A percentile compares a stretch with the other conserved stretches of the same genome.
phyloP scores from a whole-genome alignment of 1,284 basidiomycete genomes.

The Volvariella surrecta region DNA sequence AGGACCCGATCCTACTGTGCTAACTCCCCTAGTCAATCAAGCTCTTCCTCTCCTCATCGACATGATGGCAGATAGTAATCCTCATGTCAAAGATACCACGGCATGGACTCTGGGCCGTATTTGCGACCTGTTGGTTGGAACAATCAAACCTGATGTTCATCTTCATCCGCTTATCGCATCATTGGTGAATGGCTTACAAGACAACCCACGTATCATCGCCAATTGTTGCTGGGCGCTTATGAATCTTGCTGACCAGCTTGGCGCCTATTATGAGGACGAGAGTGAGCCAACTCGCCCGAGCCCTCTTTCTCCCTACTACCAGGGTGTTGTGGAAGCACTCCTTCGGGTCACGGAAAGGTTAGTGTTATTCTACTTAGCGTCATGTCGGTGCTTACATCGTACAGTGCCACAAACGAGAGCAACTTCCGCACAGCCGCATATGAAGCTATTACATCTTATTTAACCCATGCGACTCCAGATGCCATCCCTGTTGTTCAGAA shows the following conservation, averaged over 20 bases:
- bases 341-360: constrained; percentile 82
- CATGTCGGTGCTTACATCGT: constrained; percentile 6
- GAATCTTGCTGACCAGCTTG: constrained; percentile 87
- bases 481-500: constrained; percentile 79
- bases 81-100: constrained; percentile 93
- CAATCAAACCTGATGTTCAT: constrained; percentile 88
- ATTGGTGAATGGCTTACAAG: constrained; percentile 76
- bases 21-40: constrained; percentile 90
- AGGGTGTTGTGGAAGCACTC: constrained; percentile 78
- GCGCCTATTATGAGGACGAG: constrained; percentile 53
- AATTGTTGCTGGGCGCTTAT: constrained; percentile 97
- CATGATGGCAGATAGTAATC: constrained; percentile 87
- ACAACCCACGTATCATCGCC: constrained; percentile 81
- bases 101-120: constrained; percentile 98
- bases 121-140: constrained; percentile 82
- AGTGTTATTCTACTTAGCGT: constrained; percentile 16
- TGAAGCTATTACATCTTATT: constrained; percentile 87
- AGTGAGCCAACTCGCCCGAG: constrained; percentile 41
- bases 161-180: constrained; percentile 80
- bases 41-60: constrained; percentile 91
- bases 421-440: constrained; percentile 96
- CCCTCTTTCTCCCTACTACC: constrained; percentile 85
- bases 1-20: constrained; percentile 82
- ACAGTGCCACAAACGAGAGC: constrained; percentile 77
- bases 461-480: constrained; percentile 78